These are phyloP conservation scores for Adansonia gregorii DNA, from an alignment of 441 rosid genomes.

Conservation along the genomic window DNA sequence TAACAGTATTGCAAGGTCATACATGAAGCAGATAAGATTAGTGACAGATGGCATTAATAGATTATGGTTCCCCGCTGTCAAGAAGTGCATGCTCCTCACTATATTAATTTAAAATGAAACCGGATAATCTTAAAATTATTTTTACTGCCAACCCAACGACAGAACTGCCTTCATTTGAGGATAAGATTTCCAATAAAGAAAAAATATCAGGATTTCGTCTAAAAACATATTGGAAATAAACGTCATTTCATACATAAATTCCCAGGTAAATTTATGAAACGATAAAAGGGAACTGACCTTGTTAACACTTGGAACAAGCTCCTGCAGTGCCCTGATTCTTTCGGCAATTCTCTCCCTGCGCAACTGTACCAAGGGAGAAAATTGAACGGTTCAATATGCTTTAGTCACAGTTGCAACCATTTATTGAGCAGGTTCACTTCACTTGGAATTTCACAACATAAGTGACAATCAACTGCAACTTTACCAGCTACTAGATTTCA, in stretches of 20 bases:
- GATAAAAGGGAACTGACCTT: slow-evolving; percentile 52
- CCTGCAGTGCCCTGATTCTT: slow-evolving; percentile 95
- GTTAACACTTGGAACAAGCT: slow-evolving; percentile 96
- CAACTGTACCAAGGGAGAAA: slow-evolving; percentile 54
- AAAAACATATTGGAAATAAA: background rate
- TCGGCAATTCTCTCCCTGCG: slow-evolving; percentile 98
- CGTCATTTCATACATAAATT: slow-evolving; percentile 20
- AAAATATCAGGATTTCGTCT: background rate
- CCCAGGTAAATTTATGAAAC: slow-evolving; percentile 16
- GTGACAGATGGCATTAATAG: background rate
- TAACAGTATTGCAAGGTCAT: background rate
- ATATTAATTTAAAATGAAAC: background rate
- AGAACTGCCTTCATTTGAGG: background rate
- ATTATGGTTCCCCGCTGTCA: background rate
- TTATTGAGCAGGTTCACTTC: slow-evolving; percentile 7
- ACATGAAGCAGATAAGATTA: background rate
- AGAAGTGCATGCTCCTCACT: background rate
- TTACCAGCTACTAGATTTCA: background rate
- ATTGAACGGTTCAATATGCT: background rate
- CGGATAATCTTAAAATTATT: background rate
- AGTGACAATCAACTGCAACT: slow-evolving; percentile 8
- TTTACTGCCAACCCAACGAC: background rate
- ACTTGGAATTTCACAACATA: background rate
- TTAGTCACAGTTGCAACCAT: background rate
- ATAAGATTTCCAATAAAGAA: slow-evolving; percentile 21